Percentiles rank a stretch among this genome's conserved stretches.
These are phyloP conservation scores for Mangifera indica DNA, from an alignment of 345 rosid species.

Conservation along the genomic window DNA sequence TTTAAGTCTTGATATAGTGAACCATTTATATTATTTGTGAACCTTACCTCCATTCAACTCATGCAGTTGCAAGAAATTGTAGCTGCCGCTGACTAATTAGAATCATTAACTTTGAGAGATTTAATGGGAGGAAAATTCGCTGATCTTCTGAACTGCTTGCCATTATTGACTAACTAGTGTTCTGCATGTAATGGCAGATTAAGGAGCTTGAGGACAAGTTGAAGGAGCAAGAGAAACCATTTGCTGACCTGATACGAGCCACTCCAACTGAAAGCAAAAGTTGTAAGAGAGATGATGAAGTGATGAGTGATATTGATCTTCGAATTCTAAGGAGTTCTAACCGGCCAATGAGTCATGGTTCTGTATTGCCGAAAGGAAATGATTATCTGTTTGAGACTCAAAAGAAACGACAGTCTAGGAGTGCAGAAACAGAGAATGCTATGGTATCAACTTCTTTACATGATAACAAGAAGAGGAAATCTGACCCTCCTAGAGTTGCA, in stretches of 20 bases:
- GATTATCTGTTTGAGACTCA: conserved; percentile 36
- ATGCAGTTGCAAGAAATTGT: background rate
- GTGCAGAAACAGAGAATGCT: conserved; percentile 68
- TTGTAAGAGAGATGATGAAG: conserved; percentile 41
- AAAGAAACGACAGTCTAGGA: conserved; percentile 69
- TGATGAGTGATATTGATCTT: conserved; percentile 46
- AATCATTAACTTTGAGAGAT: background rate
- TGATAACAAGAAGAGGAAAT: conserved; percentile 63
- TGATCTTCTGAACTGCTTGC: background rate
- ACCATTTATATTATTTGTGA: background rate
- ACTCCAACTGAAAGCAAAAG: conserved; percentile 57
- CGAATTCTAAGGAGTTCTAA: conserved; percentile 63
- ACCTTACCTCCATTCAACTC: too few species aligned
- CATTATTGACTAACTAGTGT: too few species aligned
- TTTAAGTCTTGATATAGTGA: background rate
- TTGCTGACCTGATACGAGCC: conserved; percentile 33
- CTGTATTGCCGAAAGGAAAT: conserved; percentile 36
- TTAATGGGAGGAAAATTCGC: background rate
- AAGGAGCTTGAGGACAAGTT: conserved; percentile 81
- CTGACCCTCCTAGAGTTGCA: conserved; percentile 70
- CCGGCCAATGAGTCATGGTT: conserved; percentile 45
- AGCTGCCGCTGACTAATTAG: background rate
- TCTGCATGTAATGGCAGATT: conserved; percentile 43
- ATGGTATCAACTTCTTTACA: conserved; percentile 29
- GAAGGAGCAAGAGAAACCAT: conserved; percentile 68